Evolutionary conservation across 805 yeast genomes (phyloP).

Genomic region (Ogataea zsoltii): DNA sequence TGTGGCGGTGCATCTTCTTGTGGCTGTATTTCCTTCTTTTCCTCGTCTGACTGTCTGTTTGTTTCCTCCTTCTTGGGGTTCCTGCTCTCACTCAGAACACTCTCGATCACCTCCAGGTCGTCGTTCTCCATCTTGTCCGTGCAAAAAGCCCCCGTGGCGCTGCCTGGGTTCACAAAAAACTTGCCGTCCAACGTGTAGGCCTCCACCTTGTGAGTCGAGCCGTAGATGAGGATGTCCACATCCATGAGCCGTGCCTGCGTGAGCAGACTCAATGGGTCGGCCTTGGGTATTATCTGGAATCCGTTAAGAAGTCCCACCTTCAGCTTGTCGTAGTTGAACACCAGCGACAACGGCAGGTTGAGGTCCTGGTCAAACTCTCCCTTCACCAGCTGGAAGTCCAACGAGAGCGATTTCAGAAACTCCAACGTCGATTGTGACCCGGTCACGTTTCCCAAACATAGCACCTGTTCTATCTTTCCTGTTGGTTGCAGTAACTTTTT

Average conservation of each 20-base stretch:
- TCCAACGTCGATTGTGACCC: slow-evolving; percentile 62
- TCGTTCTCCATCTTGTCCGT: slow-evolving; percentile 62
- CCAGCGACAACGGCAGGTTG: slow-evolving; percentile 59
- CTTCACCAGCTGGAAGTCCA: slow-evolving; percentile 71
- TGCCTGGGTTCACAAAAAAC: slow-evolving; percentile 94
- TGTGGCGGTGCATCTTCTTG: slow-evolving; percentile 21
- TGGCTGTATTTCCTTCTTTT: slow-evolving; percentile 9
- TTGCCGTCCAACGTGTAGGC: slow-evolving; percentile 92
- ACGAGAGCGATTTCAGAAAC: slow-evolving; percentile 66
- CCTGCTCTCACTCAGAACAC: slow-evolving; percentile 28
- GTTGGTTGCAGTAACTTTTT: slow-evolving; percentile 70
- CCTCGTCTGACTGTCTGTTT: slow-evolving; percentile 7
- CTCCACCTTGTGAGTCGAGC: slow-evolving; percentile 90
- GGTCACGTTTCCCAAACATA: slow-evolving; percentile 82
- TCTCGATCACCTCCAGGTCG: slow-evolving; percentile 43
- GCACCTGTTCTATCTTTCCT: slow-evolving; percentile 81
- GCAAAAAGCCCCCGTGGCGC: slow-evolving; percentile 89
- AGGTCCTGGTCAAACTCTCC: slow-evolving; percentile 75
- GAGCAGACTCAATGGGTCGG: slow-evolving; percentile 81
- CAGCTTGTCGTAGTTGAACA: slow-evolving; percentile 67
- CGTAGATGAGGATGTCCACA: slow-evolving; percentile 89
- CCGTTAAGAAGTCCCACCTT: slow-evolving; percentile 87
- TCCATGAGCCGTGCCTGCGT: slow-evolving; percentile 87
- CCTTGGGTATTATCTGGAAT: slow-evolving; percentile 76
- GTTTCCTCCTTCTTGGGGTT: slow-evolving; percentile 5